Conservation (phyloP, 2,329 filamentous ascomycete genomes). For the Elsinoe fawcettii region DNA sequence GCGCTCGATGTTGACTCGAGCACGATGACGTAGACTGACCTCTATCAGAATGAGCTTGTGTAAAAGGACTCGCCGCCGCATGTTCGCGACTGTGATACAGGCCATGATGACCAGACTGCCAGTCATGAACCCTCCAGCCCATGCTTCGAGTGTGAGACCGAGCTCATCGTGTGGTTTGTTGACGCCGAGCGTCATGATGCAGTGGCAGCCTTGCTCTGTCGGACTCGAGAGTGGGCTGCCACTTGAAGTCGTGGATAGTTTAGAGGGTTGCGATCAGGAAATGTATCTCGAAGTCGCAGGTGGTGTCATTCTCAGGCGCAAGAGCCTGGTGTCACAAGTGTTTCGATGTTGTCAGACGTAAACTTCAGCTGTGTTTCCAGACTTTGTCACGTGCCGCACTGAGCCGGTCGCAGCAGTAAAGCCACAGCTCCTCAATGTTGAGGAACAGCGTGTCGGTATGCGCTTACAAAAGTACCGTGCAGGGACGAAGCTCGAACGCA, state of each 20-base stretch:
- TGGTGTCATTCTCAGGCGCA: not conserved
- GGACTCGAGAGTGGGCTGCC: not conserved
- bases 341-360: not conserved
- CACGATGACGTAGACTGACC: conserved; percentile 35
- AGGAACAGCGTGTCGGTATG: not conserved
- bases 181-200: conserved; percentile 7
- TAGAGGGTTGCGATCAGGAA: not conserved
- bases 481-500: not conserved
- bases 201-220: not conserved
- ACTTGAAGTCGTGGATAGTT: not conserved
- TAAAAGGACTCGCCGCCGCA: conserved; percentile 40
- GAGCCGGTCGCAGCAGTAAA: not conserved
- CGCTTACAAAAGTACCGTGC: conserved; percentile 2
- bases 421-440: not conserved
- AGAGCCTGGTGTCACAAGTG: not conserved
- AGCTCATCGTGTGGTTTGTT: conserved; percentile 18
- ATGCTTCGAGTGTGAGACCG: conserved; percentile 20
- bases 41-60: conserved; percentile 46
- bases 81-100: conserved; percentile 42
- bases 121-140: conserved; percentile 27
- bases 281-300: not conserved
- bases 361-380: not conserved
- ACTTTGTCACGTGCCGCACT: not conserved
- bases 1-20: not conserved
- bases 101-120: conserved; percentile 41